Percentiles rank a stretch among this genome's conserved stretches.
phyloP scores from a whole-genome alignment of 805 yeast genomes.

The Saturnispora mendoncae region DNA sequence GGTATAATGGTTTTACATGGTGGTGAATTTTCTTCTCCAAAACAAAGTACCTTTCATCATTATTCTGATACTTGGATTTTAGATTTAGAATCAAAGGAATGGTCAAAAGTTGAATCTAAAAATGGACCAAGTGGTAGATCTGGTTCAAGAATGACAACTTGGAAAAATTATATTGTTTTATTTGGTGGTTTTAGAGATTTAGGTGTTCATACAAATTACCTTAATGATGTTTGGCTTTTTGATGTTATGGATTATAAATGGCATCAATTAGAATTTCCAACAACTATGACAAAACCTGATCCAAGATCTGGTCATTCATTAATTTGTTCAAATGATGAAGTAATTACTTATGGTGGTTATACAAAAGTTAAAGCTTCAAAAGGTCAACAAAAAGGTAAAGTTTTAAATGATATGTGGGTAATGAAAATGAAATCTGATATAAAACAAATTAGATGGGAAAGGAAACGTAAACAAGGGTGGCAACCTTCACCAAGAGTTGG shows the following conservation, averaged over 20 bases:
- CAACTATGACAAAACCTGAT: slow-evolving; percentile 74
- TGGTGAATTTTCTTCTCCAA: slow-evolving; percentile 95
- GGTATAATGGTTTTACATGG: slow-evolving; percentile 85
- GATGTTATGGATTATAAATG: slow-evolving; percentile 86
- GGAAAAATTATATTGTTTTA: slow-evolving; percentile 84
- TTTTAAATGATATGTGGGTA: slow-evolving; percentile 77
- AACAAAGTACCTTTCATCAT: slow-evolving; percentile 91
- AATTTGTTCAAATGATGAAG: slow-evolving; percentile 62
- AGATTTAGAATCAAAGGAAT: slow-evolving; percentile 76
- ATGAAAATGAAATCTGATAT: slow-evolving; percentile 82
- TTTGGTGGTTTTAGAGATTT: slow-evolving; percentile 93
- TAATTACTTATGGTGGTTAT: slow-evolving; percentile 86
- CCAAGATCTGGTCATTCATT: slow-evolving; percentile 91
- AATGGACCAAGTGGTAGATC: slow-evolving; percentile 75
- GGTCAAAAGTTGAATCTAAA: slow-evolving; percentile 78
- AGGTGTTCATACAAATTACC: slow-evolving; percentile 73
- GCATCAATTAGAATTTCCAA: slow-evolving; percentile 83
- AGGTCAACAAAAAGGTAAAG: slow-evolving; percentile 86
- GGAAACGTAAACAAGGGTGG: slow-evolving; percentile 81
- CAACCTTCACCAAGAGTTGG: slow-evolving; percentile 95
- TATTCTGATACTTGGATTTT: slow-evolving; percentile 94
- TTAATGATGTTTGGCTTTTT: slow-evolving; percentile 85
- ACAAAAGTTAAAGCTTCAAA: slow-evolving; percentile 85
- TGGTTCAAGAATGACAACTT: slow-evolving; percentile 81
- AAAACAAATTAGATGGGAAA: slow-evolving; percentile 72